Evolutionary conservation across 83 land plant genomes (phyloP).

Genomic region (Thuja plicata): DNA sequence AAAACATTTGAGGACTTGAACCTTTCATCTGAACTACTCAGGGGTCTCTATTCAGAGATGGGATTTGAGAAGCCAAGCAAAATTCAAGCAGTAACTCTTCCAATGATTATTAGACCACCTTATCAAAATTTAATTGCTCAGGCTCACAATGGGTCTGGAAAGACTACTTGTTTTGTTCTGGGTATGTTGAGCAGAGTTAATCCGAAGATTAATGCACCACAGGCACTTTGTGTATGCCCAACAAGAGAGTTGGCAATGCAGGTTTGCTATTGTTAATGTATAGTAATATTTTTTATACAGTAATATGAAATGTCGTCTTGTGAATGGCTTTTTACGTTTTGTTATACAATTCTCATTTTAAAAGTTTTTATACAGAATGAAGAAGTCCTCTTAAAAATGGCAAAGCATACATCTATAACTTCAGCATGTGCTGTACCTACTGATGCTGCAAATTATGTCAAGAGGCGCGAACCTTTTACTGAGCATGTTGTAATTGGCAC

Average conservation of each 20-base stretch:
- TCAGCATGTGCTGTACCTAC: constrained; percentile 69
- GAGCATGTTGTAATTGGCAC: constrained; percentile 95
- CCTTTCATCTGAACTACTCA: constrained; percentile 64
- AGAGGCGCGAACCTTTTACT: constrained; percentile 45
- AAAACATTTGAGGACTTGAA: constrained; percentile 82
- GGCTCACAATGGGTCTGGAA: constrained; percentile 98
- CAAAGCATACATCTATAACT: constrained; percentile 76
- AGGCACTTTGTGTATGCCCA: constrained; percentile 93
- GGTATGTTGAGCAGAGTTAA: constrained; percentile 95
- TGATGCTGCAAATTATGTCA: constrained; percentile 31
- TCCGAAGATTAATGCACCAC: constrained; percentile 63
- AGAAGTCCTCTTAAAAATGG: constrained; percentile 82
- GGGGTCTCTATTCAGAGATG: constrained; percentile 85
- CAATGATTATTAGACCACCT: constrained; percentile 93
- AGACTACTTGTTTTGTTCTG: constrained; percentile 96
- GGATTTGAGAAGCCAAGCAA: constrained; percentile 85
- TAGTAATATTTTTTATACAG: not conserved
- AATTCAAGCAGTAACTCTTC: constrained; percentile 87
- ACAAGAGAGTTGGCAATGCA: constrained; percentile 91
- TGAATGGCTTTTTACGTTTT: constrained; percentile 6
- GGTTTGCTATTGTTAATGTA: constrained; percentile 31
- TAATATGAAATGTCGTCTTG: not conserved
- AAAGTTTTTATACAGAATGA: constrained; percentile 57
- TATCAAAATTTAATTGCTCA: constrained; percentile 83
- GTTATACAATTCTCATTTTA: not conserved